Percentiles rank a stretch among this genome's conserved stretches.
phyloP scores from a whole-genome alignment of 441 rosid genomes.

The Adansonia grandidieri region DNA sequence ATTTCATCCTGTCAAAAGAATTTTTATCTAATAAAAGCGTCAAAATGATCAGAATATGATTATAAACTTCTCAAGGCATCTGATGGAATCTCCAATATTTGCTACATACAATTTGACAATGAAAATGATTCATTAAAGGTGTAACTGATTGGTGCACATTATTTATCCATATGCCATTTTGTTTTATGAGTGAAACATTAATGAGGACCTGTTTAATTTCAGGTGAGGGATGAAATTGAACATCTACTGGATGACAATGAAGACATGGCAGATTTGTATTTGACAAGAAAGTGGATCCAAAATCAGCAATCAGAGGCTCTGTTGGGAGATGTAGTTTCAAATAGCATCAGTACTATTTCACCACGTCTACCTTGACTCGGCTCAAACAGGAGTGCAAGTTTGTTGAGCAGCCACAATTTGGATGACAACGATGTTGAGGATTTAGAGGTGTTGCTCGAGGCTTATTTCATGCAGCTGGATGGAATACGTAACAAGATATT shows the following conservation, averaged over 20 bases:
- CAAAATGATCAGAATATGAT: neutral
- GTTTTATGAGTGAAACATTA: neutral
- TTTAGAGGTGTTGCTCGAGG: constrained; percentile 92
- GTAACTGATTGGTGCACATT: neutral
- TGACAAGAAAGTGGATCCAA: constrained; percentile 79
- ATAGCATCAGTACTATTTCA: constrained; percentile 38
- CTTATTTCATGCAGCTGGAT: constrained; percentile 94
- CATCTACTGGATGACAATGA: constrained; percentile 87
- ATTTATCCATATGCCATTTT: neutral
- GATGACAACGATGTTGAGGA: constrained; percentile 84
- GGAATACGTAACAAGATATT: constrained; percentile 94
- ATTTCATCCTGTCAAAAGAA: neutral
- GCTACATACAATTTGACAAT: neutral
- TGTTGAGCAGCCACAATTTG: constrained; percentile 48
- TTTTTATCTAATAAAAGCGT: neutral
- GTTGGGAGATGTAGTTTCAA: constrained; percentile 52
- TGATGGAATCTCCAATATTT: neutral
- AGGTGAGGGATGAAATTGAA: constrained; percentile 95
- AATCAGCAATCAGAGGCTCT: constrained; percentile 77
- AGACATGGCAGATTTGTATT: constrained; percentile 84
- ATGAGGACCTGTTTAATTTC: constrained; percentile 24
- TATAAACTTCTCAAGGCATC: neutral
- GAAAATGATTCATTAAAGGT: constrained; percentile 17
- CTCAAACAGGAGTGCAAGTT: constrained; percentile 71
- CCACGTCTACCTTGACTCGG: constrained; percentile 50